These are phyloP conservation scores for Fusarium sp. DNA, from an alignment of 2,329 filamentous ascomycete genomes.

Conservation along the genomic window DNA sequence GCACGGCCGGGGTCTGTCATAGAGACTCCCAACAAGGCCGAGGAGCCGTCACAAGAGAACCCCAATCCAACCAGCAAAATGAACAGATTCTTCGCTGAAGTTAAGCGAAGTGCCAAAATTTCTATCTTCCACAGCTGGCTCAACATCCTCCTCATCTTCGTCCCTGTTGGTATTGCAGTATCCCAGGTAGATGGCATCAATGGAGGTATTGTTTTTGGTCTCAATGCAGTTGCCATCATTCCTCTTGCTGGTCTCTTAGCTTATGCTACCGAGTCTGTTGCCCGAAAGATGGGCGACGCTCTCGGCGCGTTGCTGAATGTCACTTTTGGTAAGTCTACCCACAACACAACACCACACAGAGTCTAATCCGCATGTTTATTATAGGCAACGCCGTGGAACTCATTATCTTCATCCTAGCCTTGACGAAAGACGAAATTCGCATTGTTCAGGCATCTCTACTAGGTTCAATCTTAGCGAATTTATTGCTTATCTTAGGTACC, in stretches of 20 bases:
- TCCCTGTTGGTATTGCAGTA: conserved; percentile 78
- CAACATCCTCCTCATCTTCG: conserved; percentile 80
- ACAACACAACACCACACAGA: background rate
- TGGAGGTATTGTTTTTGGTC: conserved; percentile 73
- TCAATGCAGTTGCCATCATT: conserved; percentile 81
- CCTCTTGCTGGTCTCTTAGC: conserved; percentile 77
- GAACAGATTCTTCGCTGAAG: conserved; percentile 58
- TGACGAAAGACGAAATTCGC: conserved; percentile 73
- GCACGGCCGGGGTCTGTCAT: conserved; percentile 67
- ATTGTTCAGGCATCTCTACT: conserved; percentile 92
- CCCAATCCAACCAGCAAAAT: conserved; percentile 44
- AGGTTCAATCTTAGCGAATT: conserved; percentile 88
- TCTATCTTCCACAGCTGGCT: conserved; percentile 78
- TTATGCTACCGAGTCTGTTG: conserved; percentile 80
- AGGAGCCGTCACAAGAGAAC: conserved; percentile 35
- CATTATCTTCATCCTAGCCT: conserved; percentile 69
- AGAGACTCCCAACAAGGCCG: conserved; percentile 42
- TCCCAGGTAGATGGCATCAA: conserved; percentile 62
- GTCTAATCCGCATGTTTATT: background rate
- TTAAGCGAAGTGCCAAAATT: conserved; percentile 62
- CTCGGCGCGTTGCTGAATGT: conserved; percentile 79
- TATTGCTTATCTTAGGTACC: conserved; percentile 86
- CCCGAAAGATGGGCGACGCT: conserved; percentile 76
- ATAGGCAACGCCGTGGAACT: conserved; percentile 72
- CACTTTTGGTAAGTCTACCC: conserved; percentile 70